Evolutionary conservation across 805 yeast genomes (phyloP).

Genomic region (Metschnikowia cubensis): DNA sequence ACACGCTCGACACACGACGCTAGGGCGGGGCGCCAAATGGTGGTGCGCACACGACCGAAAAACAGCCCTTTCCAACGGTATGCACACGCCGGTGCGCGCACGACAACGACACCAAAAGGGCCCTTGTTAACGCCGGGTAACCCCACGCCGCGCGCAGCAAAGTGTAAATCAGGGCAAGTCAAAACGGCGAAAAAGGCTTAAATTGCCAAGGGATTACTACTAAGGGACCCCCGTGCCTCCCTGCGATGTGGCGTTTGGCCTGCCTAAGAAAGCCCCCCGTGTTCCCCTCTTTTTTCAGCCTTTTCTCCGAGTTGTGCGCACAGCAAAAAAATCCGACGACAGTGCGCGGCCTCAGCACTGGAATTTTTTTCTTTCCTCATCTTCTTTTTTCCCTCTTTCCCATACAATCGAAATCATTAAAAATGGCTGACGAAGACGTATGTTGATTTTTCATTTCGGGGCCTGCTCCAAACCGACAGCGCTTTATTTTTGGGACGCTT

Average conservation of each 20-base stretch:
- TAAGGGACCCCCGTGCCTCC: too few relatives aligned
- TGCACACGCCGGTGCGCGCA: too few relatives aligned
- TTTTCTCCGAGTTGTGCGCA: conserved; percentile 4
- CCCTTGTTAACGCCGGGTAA: background rate
- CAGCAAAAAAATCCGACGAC: conserved; percentile 15
- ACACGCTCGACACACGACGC: too few relatives aligned
- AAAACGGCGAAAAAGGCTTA: too few relatives aligned
- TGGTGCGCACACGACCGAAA: too few relatives aligned
- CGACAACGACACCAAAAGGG: too few relatives aligned
- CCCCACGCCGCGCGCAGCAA: background rate
- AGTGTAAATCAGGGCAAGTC: too few relatives aligned
- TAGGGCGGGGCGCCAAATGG: too few relatives aligned
- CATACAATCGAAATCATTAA: conserved; percentile 16
- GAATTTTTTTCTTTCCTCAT: conserved; percentile 17
- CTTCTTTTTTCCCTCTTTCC: conserved; percentile 18
- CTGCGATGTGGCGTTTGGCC: too few relatives aligned
- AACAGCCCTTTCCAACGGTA: too few relatives aligned
- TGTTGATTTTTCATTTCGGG: conserved; percentile 15
- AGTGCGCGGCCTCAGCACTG: conserved; percentile 13
- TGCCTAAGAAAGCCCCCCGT: background rate
- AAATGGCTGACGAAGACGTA: conserved; percentile 43
- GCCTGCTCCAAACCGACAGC: too few relatives aligned
- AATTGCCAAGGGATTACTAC: too few relatives aligned
- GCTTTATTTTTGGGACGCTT: background rate
- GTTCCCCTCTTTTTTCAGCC: background rate